Percentiles rank a stretch among this genome's conserved stretches.
Evolutionary conservation across 805 yeast species (phyloP).

Genomic region (Candida coquimbonensis): DNA sequence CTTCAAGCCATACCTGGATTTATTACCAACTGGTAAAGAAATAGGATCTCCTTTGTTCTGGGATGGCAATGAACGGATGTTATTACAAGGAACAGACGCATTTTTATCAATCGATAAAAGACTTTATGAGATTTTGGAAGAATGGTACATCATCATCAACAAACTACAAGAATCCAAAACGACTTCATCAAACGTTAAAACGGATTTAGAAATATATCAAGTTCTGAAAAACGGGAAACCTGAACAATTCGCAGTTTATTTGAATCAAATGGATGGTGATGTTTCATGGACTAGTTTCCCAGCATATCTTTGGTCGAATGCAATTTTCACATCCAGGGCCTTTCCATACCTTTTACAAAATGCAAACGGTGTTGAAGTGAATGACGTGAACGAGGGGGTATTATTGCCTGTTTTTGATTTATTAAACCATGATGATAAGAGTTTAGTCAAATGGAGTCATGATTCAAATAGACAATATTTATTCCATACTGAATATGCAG

Average conservation of each 20-base stretch:
- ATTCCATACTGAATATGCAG: slow-evolving; percentile 34
- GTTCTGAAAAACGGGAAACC: slow-evolving; percentile 17
- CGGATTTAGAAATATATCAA: slow-evolving; percentile 24
- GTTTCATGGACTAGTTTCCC: slow-evolving; percentile 56
- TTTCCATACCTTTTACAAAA: slow-evolving; percentile 63
- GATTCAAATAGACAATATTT: slow-evolving; percentile 24
- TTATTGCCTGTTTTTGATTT: slow-evolving; percentile 74
- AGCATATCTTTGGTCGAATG: slow-evolving; percentile 69
- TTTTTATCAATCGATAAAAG: slow-evolving; percentile 46
- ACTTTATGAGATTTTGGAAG: slow-evolving; percentile 41
- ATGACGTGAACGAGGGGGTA: slow-evolving; percentile 52
- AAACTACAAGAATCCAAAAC: slow-evolving; percentile 12
- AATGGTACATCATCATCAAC: slow-evolving; percentile 41
- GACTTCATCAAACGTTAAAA: slow-evolving; percentile 10
- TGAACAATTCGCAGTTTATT: slow-evolving; percentile 20
- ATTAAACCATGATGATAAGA: slow-evolving; percentile 60
- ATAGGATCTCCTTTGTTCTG: slow-evolving; percentile 65
- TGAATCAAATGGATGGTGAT: slow-evolving; percentile 16
- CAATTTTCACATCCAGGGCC: slow-evolving; percentile 68
- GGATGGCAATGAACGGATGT: slow-evolving; percentile 42
- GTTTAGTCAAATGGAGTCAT: slow-evolving; percentile 58
- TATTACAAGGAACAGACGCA: slow-evolving; percentile 64
- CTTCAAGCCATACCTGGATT: slow-evolving; percentile 39
- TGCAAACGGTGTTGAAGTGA: slow-evolving; percentile 16
- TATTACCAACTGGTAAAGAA: slow-evolving; percentile 37